Evolutionary conservation across 306 rosid species (phyloP).

Genomic region (Cotoneaster glaucophyllus): DNA sequence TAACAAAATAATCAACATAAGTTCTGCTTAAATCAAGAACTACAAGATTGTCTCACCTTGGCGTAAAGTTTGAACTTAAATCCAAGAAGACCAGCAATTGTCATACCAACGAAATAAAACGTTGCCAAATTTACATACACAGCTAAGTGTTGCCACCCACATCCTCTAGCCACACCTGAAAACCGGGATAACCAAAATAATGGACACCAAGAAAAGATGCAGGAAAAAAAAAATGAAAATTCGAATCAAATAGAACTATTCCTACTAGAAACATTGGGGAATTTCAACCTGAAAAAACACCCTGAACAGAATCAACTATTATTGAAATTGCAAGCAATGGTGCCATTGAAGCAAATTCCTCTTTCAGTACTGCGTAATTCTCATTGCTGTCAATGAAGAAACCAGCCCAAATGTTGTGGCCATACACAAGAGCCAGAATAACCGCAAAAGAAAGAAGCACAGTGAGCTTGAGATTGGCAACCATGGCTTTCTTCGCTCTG

Average conservation of each 20-base stretch:
- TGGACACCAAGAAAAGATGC: background rate
- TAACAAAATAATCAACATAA: background rate
- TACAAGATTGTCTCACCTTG: constrained; percentile 30
- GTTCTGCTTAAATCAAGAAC: background rate
- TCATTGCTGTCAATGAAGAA: constrained; percentile 37
- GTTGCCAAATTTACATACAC: constrained; percentile 52
- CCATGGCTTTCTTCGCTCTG: constrained; percentile 65
- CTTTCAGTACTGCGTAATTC: constrained; percentile 16
- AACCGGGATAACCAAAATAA: background rate
- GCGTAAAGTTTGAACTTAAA: constrained; percentile 42
- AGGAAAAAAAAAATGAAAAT: background rate
- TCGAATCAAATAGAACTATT: too few relatives aligned
- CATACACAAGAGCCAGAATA: constrained; percentile 43
- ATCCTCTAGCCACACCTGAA: constrained; percentile 83
- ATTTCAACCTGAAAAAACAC: constrained; percentile 71
- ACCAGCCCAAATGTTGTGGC: constrained; percentile 60
- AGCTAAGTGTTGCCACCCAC: constrained; percentile 76
- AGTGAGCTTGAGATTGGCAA: constrained; percentile 60
- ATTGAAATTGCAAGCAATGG: constrained; percentile 68
- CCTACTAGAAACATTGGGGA: background rate
- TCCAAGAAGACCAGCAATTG: constrained; percentile 49
- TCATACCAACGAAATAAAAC: constrained; percentile 56
- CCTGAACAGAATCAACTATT: constrained; percentile 57
- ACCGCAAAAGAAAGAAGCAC: constrained; percentile 40
- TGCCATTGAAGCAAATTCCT: constrained; percentile 64